Percentiles rank a stretch among this genome's conserved stretches.
Evolutionary conservation across 1,139 yeast genomes (phyloP).

Genomic region (Zygosaccharomyces pseudobailii): DNA sequence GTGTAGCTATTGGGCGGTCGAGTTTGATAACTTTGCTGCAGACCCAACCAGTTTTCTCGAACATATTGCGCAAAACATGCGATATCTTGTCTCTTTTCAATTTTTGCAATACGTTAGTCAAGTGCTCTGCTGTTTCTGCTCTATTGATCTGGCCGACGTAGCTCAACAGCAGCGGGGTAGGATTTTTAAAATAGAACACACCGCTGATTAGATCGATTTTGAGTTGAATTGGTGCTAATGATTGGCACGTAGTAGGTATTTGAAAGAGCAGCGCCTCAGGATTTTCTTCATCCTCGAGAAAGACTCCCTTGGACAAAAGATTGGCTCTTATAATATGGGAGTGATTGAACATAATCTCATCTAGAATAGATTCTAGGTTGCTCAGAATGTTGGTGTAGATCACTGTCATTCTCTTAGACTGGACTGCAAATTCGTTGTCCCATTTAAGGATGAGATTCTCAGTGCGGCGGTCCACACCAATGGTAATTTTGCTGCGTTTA

Average conservation of each 20-base stretch:
- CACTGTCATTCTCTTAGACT: slow-evolving; percentile 28
- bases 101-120: slow-evolving; percentile 35
- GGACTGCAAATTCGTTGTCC: slow-evolving; percentile 37
- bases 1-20: slow-evolving; percentile 31
- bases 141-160: slow-evolving; percentile 39
- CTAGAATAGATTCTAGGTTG: slow-evolving; percentile 35
- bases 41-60: slow-evolving; percentile 65
- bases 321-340: slow-evolving; percentile 31
- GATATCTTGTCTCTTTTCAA: slow-evolving; percentile 54
- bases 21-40: slow-evolving; percentile 51
- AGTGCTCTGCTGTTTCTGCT: slow-evolving; percentile 32
- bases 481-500: slow-evolving; percentile 52
- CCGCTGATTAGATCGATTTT: slow-evolving; percentile 43
- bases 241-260: slow-evolving; percentile 33
- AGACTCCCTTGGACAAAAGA: slow-evolving; percentile 27
- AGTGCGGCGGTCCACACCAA: slow-evolving; percentile 53
- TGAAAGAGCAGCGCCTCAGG: slow-evolving; percentile 30
- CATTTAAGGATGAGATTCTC: slow-evolving; percentile 57
- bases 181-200: slow-evolving; percentile 44
- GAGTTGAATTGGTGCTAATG: slow-evolving; percentile 36
- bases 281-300: slow-evolving; percentile 31
- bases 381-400: slow-evolving; percentile 31
- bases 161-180: slow-evolving; percentile 40
- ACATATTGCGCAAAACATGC: slow-evolving; percentile 48
- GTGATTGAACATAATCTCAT: slow-evolving; percentile 35